Conservation (phyloP, 148 eudicot genomes). For the Rhododendron griersonianum region DNA sequence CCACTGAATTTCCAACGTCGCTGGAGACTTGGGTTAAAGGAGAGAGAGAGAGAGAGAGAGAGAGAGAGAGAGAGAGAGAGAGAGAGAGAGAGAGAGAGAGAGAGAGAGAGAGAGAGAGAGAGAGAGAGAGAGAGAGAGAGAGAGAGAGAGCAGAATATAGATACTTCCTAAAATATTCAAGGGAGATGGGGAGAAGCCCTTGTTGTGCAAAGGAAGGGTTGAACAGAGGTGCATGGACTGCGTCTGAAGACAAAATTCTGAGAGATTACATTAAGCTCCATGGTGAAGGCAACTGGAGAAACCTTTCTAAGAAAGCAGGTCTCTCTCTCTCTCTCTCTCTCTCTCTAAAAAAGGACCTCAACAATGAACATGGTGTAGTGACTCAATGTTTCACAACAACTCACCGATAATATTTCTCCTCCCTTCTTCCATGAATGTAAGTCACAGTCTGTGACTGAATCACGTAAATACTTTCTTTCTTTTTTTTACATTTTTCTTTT, state of each 20-base stretch:
- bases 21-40: not conserved
- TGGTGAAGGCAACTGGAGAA: conserved; percentile 3
- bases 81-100: not conserved
- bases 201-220: not conserved
- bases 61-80: not conserved
- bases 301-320: conserved; percentile 6
- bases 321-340: conserved; percentile 1
- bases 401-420: not conserved
- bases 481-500: not conserved
- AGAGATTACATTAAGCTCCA: not conserved
- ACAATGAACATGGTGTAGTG: too few species aligned
- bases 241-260: not conserved
- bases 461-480: too few species aligned
- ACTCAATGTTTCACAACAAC: too few species aligned
- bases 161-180: not conserved
- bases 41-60: not conserved
- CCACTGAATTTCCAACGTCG: not conserved
- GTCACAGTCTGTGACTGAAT: not conserved
- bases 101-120: too few species aligned
- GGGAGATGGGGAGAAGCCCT: conserved; percentile 2
- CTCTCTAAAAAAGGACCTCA: not conserved
- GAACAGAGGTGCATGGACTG: conserved; percentile 8
- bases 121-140: not conserved
- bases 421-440: too few species aligned
- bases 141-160: not conserved